Conservation (phyloP, 768 basidiomycete genomes). For the Cystofilobasidium ferigula region DNA sequence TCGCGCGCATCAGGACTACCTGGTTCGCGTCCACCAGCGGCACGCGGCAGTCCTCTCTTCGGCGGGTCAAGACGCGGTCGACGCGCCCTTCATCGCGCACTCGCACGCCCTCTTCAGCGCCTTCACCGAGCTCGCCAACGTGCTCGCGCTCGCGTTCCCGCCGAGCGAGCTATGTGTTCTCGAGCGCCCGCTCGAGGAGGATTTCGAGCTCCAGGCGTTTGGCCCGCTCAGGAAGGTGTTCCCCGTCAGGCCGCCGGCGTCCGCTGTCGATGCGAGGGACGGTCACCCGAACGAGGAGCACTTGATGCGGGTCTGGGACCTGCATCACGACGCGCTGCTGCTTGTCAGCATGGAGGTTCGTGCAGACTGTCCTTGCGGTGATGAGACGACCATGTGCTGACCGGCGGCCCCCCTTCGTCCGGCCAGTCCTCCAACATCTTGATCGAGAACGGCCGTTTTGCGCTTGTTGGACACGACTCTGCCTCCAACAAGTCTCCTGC, state of each 20-base stretch:
- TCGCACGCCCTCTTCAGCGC: slow-evolving; percentile 56
- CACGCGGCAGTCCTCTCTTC: not conserved
- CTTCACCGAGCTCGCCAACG: slow-evolving; percentile 56
- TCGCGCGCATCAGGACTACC: slow-evolving; percentile 58
- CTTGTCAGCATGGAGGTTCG: not conserved
- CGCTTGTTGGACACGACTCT: too few relatives aligned
- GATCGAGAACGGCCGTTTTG: not conserved
- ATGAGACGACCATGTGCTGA: too few relatives aligned
- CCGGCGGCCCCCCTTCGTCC: too few relatives aligned
- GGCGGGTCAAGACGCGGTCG: not conserved
- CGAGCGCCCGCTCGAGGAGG: slow-evolving; percentile 65
- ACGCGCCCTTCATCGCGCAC: not conserved
- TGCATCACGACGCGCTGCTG: slow-evolving; percentile 41
- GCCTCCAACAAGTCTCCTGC: not conserved
- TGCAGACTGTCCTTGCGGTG: too few relatives aligned
- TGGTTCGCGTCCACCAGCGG: slow-evolving; percentile 40
- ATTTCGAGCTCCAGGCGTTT: slow-evolving; percentile 78
- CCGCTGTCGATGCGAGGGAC: slow-evolving; percentile 19
- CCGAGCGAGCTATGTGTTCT: slow-evolving; percentile 46
- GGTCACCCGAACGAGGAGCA: slow-evolving; percentile 91
- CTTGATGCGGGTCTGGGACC: slow-evolving; percentile 80
- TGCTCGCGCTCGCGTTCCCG: slow-evolving; percentile 60
- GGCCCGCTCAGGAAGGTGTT: slow-evolving; percentile 62
- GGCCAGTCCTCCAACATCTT: not conserved
- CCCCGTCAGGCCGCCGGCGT: slow-evolving; percentile 32